Percentiles rank a stretch among this genome's conserved stretches.
These are phyloP conservation scores for Quercus phellos DNA, from an alignment of 331 rosid genomes.

Conservation along the genomic window DNA sequence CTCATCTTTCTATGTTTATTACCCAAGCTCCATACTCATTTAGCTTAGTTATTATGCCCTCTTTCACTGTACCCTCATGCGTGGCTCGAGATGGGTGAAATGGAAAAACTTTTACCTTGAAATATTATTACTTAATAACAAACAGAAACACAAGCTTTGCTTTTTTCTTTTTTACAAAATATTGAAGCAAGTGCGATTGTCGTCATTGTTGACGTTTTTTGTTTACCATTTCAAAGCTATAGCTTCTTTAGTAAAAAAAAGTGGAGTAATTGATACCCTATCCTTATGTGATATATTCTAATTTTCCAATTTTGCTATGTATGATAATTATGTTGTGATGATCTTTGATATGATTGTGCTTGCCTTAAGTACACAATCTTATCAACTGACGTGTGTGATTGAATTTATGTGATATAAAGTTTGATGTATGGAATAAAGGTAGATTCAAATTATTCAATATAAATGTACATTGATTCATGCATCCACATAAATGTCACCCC, in stretches of 20 bases:
- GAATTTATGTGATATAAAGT: not conserved
- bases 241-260: not conserved
- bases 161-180: not conserved
- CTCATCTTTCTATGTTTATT: slow-evolving; percentile 24
- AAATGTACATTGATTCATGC: no score
- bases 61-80: slow-evolving; percentile 33
- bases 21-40: not conserved
- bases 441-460: no score
- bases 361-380: not conserved
- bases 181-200: slow-evolving; percentile 1
- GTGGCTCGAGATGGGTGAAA: slow-evolving; percentile 77
- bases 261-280: not conserved
- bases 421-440: not conserved
- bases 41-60: slow-evolving; percentile 21
- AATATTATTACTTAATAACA: not conserved
- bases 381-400: not conserved
- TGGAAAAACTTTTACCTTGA: not conserved
- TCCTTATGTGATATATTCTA: no score
- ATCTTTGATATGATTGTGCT: no score
- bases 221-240: not conserved
- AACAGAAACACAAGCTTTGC: not conserved
- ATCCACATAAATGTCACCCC: no score
- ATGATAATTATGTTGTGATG: no score
- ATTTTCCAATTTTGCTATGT: no score
- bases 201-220: slow-evolving; percentile 57